A percentile compares a stretch with the other conserved stretches of the same genome.
Evolutionary conservation across 805 yeast genomes (phyloP).

Genomic region (Candida nemodendra): DNA sequence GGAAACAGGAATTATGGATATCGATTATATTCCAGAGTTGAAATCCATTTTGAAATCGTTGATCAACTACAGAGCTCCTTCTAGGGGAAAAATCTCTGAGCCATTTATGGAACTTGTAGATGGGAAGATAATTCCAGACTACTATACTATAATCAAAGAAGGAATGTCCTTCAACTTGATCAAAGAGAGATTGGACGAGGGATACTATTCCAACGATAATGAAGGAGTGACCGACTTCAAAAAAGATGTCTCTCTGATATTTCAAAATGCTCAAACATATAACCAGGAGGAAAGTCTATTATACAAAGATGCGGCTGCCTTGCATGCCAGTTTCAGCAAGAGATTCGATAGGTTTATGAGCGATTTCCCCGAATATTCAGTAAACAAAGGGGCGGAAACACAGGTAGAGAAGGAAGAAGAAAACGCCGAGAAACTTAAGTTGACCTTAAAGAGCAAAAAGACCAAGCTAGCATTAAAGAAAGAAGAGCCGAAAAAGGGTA

Average conservation of each 20-base stretch:
- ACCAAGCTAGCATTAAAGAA: constrained; percentile 2
- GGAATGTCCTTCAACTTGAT: constrained; percentile 75
- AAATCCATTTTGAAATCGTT: constrained; percentile 37
- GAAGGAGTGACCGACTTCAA: constrained; percentile 57
- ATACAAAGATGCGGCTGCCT: constrained; percentile 64
- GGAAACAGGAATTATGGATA: constrained; percentile 1
- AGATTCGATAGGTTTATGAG: constrained; percentile 35
- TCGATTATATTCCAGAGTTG: constrained; percentile 21
- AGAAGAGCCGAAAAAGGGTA: constrained; percentile 4
- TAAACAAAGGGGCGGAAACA: constrained; percentile 17
- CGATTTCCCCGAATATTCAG: constrained; percentile 26
- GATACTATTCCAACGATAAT: constrained; percentile 47
- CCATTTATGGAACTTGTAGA: constrained; percentile 78
- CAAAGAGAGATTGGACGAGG: constrained; percentile 47
- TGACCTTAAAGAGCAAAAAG: constrained; percentile 7
- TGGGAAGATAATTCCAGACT: constrained; percentile 72
- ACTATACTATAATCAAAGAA: constrained; percentile 64
- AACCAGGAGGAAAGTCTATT: constrained; percentile 74
- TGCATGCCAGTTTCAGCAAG: constrained; percentile 51
- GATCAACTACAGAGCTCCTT: constrained; percentile 44
- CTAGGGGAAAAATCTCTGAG: constrained; percentile 54
- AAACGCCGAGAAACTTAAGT: constrained; percentile 2
- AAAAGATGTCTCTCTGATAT: constrained; percentile 59
- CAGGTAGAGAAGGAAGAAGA: constrained; percentile 10
- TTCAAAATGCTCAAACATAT: constrained; percentile 74